These are phyloP conservation scores for Penicillium antarcticum DNA, from an alignment of 495 filamentous ascomycete genomes.

Conservation along the genomic window DNA sequence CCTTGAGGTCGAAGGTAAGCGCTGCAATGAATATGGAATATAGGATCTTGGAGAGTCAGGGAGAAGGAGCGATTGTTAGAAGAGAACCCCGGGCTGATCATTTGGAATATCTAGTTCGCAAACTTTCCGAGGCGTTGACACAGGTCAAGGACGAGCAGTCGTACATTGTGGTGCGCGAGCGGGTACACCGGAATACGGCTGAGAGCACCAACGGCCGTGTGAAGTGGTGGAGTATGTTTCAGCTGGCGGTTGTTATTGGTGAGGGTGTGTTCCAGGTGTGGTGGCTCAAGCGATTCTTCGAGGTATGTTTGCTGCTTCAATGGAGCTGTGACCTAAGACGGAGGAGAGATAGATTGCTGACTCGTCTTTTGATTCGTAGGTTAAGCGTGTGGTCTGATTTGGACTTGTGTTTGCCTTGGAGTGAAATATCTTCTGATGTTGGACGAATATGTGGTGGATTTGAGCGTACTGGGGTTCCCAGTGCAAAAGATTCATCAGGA, in stretches of 20 bases:
- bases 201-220: slow-evolving; percentile 96
- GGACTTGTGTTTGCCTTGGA: slow-evolving; percentile 4
- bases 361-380: slow-evolving; percentile 16
- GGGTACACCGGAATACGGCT: slow-evolving; percentile 95
- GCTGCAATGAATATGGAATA: background rate
- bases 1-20: slow-evolving; percentile 78
- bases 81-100: slow-evolving; percentile 6
- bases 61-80: background rate
- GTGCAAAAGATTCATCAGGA: slow-evolving; percentile 8
- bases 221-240: slow-evolving; percentile 99
- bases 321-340: background rate
- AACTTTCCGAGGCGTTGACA: slow-evolving; percentile 77
- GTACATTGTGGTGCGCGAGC: slow-evolving; percentile 93
- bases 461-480: background rate
- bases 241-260: slow-evolving; percentile 82
- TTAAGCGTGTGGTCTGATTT: slow-evolving; percentile 44
- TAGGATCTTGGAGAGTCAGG: background rate
- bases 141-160: slow-evolving; percentile 97
- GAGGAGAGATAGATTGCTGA: background rate
- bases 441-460: slow-evolving; percentile 5
- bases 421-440: slow-evolving; percentile 10
- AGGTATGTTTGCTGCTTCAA: slow-evolving; percentile 53
- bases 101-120: slow-evolving; percentile 58
- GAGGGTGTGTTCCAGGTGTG: slow-evolving; percentile 98
- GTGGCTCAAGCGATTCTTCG: slow-evolving; percentile 98